A percentile compares a stretch with the other conserved stretches of the same genome.
phyloP scores from a whole-genome alignment of 768 basidiomycete species.

The Tulasnella sp. region DNA sequence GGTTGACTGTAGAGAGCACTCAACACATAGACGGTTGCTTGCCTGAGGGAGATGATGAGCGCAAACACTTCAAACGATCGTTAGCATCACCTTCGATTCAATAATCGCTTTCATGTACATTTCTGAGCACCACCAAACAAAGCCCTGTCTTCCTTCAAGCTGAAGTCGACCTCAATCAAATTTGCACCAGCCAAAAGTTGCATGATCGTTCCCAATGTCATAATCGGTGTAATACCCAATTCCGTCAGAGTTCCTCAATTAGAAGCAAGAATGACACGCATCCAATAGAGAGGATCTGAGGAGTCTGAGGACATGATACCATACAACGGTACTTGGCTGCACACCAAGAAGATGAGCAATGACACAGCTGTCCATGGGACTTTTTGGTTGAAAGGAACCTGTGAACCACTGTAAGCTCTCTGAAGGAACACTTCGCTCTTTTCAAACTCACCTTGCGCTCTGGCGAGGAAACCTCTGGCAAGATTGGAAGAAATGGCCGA shows the following conservation, averaged over 20 bases:
- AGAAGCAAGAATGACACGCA: slow-evolving; percentile 97
- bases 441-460: slow-evolving; percentile 97
- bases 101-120: too few species aligned
- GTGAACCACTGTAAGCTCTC: background rate
- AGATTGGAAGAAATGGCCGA: slow-evolving; percentile 89
- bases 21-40: slow-evolving; percentile 91
- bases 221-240: slow-evolving; percentile 91
- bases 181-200: slow-evolving; percentile 95
- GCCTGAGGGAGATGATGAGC: slow-evolving; percentile 88
- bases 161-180: slow-evolving; percentile 94
- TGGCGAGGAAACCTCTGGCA: slow-evolving; percentile 93
- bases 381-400: slow-evolving; percentile 98
- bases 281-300: slow-evolving; percentile 97
- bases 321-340: slow-evolving; percentile 96
- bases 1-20: slow-evolving; percentile 95
- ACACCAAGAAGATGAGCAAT: slow-evolving; percentile 97
- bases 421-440: background rate
- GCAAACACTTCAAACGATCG: too few species aligned
- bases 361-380: slow-evolving; percentile 98
- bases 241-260: slow-evolving; percentile 99
- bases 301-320: slow-evolving; percentile 99
- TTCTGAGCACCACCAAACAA: slow-evolving; percentile 95
- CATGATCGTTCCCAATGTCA: slow-evolving; percentile 99
- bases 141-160: slow-evolving; percentile 90
- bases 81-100: background rate